Percentiles rank a stretch among this genome's conserved stretches.
These are phyloP conservation scores for Ramalina peruviana DNA, from an alignment of 495 filamentous ascomycete species.

Conservation along the genomic window DNA sequence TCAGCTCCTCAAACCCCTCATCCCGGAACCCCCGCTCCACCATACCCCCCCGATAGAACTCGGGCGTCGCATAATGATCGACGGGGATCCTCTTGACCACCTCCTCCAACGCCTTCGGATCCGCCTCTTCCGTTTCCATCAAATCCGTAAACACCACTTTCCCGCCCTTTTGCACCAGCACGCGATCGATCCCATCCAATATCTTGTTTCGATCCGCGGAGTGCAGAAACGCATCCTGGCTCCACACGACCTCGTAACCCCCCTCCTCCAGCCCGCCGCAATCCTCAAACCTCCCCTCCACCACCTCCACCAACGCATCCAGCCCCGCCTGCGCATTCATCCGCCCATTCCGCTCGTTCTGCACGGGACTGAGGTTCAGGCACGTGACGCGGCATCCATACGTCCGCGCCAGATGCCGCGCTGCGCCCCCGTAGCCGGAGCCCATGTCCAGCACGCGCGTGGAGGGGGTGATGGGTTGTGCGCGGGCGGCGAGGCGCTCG, in stretches of 20 bases:
- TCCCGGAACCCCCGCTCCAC: constrained; percentile 1
- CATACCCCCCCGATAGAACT: constrained; percentile 6
- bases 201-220: background rate
- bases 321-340: constrained; percentile 4
- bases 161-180: constrained; percentile 4
- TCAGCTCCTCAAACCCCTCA: constrained; percentile 5
- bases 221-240: constrained; percentile 13
- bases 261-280: background rate
- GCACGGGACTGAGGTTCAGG: constrained; percentile 7
- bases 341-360: constrained; percentile 10
- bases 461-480: constrained; percentile 15
- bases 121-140: constrained; percentile 3
- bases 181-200: constrained; percentile 8
- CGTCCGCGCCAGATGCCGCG: constrained; percentile 30
- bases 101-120: background rate
- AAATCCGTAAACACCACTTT: constrained; percentile 11
- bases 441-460: constrained; percentile 43
- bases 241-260: constrained; percentile 9
- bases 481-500: constrained; percentile 5
- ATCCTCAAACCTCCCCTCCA: constrained; percentile 10
- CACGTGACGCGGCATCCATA: constrained; percentile 10
- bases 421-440: constrained; percentile 43
- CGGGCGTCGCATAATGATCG: constrained; percentile 1
- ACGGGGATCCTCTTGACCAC: constrained; percentile 5
- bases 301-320: background rate